These are phyloP conservation scores for Penicillium sp. DNA, from an alignment of 2,329 filamentous ascomycete species.

Conservation along the genomic window DNA sequence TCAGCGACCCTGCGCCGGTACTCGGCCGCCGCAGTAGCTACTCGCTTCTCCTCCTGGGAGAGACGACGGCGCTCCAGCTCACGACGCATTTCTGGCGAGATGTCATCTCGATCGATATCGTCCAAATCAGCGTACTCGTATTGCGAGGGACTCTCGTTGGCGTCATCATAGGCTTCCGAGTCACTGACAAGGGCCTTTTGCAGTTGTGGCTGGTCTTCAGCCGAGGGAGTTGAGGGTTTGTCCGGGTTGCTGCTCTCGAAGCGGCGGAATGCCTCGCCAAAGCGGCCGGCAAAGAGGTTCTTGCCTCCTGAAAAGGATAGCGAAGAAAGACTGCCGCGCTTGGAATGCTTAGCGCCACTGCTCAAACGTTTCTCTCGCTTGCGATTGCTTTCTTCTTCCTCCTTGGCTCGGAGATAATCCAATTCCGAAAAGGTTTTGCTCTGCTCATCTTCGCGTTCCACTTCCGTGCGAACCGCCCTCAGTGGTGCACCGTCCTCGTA, in stretches of 20 bases:
- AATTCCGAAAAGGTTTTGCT: constrained; percentile 74
- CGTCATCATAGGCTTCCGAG: constrained; percentile 69
- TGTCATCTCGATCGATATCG: constrained; percentile 64
- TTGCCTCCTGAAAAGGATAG: constrained; percentile 72
- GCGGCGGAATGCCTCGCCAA: constrained; percentile 88
- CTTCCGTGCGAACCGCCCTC: constrained; percentile 35
- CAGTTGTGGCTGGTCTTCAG: constrained; percentile 43
- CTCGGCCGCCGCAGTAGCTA: constrained; percentile 83
- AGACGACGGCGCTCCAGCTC: constrained; percentile 81
- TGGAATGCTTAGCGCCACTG: constrained; percentile 62
- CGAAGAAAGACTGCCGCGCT: constrained; percentile 69
- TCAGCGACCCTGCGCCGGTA: constrained; percentile 74
- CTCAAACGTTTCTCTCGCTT: constrained; percentile 56
- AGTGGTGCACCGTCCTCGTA: constrained; percentile 38
- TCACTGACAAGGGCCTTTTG: constrained; percentile 68
- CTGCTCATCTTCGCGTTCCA: constrained; percentile 34
- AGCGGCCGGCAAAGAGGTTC: constrained; percentile 79
- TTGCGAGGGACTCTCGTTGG: constrained; percentile 51
- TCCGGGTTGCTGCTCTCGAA: constrained; percentile 65
- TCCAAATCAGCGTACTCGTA: constrained; percentile 51
- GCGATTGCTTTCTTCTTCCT: constrained; percentile 60
- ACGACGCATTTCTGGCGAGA: constrained; percentile 83
- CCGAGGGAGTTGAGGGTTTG: constrained; percentile 39
- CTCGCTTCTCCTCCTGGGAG: constrained; percentile 83
- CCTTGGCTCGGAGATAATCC: constrained; percentile 75